Conservation (phyloP, 495 filamentous ascomycete genomes). For the Tuber umbilicatum region DNA sequence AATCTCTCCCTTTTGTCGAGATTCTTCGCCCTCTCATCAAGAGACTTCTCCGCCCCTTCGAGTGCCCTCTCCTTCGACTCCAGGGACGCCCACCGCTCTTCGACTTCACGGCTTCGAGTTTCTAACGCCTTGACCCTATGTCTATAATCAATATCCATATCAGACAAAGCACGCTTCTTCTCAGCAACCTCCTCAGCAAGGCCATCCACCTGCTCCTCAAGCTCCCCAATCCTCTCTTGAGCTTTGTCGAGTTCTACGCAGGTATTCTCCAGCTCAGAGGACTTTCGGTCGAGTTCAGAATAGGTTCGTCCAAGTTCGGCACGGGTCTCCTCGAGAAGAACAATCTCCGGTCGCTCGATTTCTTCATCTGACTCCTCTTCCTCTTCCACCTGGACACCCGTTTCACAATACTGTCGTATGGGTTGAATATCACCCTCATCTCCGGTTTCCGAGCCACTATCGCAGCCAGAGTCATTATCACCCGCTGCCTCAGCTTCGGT, state of each 20-base stretch:
- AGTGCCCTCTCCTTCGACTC: slow-evolving; percentile 50
- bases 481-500: slow-evolving; percentile 32
- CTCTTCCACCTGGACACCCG: slow-evolving; percentile 37
- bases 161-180: slow-evolving; percentile 19
- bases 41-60: slow-evolving; percentile 50
- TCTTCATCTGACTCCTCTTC: slow-evolving; percentile 26
- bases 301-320: slow-evolving; percentile 37
- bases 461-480: slow-evolving; percentile 34
- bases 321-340: slow-evolving; percentile 36
- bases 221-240: slow-evolving; percentile 24
- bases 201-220: slow-evolving; percentile 35
- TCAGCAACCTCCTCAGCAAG: slow-evolving; percentile 30
- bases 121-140: slow-evolving; percentile 25
- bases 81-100: slow-evolving; percentile 25
- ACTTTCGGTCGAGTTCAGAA: slow-evolving; percentile 33
- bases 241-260: slow-evolving; percentile 33
- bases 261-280: slow-evolving; percentile 31
- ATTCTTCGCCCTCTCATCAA: slow-evolving; percentile 48
- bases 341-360: slow-evolving; percentile 24
- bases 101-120: slow-evolving; percentile 20
- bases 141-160: slow-evolving; percentile 14
- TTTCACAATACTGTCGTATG: slow-evolving; percentile 37
- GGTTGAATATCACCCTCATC: slow-evolving; percentile 34
- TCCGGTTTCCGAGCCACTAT: slow-evolving; percentile 22
- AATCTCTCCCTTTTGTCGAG: slow-evolving; percentile 45